These are phyloP conservation scores for Mucor velutinosus DNA, from an alignment of 371 early-diverging fungal species.

Conservation along the genomic window DNA sequence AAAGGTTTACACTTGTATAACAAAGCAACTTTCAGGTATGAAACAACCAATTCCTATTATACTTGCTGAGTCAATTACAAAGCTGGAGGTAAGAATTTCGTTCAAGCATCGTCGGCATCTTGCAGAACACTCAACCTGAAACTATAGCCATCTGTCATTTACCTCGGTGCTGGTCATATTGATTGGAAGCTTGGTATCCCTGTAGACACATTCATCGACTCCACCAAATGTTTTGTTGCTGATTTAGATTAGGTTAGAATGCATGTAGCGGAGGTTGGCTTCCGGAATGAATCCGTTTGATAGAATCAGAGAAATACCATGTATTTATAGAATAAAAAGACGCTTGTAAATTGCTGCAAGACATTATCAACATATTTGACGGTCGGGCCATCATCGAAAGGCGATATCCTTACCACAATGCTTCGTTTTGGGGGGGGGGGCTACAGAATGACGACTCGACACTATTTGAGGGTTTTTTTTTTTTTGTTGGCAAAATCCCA, in stretches of 20 bases:
- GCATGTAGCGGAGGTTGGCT: neutral
- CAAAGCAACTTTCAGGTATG: conserved; percentile 37
- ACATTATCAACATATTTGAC: neutral
- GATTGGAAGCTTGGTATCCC: conserved; percentile 88
- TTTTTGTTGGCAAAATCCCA: neutral
- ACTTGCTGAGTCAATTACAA: conserved; percentile 59
- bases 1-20: neutral
- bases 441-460: too few species aligned
- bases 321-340: conserved; percentile 1
- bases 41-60: conserved; percentile 62
- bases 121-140: neutral
- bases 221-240: conserved; percentile 58
- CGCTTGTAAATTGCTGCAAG: neutral
- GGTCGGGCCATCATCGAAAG: neutral
- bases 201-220: conserved; percentile 61
- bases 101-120: neutral
- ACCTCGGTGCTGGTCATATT: conserved; percentile 86
- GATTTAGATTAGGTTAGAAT: conserved; percentile 52
- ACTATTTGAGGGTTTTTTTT: neutral
- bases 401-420: neutral
- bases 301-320: neutral
- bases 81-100: conserved; percentile 43
- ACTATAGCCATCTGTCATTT: conserved; percentile 72
- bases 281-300: neutral
- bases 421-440: too few species aligned